Evolutionary conservation across 1,284 basidiomycete species (phyloP).

Genomic region (Phellinidium pouzarii): DNA sequence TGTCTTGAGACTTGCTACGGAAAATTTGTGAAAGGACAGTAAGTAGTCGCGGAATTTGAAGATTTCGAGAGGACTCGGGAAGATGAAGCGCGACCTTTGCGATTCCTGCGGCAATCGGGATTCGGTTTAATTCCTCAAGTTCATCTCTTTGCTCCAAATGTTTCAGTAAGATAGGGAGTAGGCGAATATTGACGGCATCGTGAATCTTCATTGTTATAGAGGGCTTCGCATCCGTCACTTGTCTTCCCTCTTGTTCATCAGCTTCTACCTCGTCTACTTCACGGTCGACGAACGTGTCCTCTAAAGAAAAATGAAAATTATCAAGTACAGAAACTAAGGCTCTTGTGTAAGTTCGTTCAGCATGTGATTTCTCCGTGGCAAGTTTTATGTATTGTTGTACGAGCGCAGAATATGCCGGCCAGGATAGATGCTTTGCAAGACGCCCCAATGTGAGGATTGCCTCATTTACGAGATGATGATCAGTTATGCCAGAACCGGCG

Average conservation of each 20-base stretch:
- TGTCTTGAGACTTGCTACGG: conserved; percentile 90
- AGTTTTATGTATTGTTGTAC: conserved; percentile 81
- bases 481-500: conserved; percentile 58
- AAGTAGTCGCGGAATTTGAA: conserved; percentile 75
- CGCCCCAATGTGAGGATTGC: conserved; percentile 75
- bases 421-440: conserved; percentile 69
- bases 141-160: conserved; percentile 84
- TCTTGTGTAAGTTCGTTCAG: conserved; percentile 83
- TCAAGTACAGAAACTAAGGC: conserved; percentile 83
- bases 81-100: conserved; percentile 81
- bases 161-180: conserved; percentile 71
- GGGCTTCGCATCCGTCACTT: conserved; percentile 27
- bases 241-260: conserved; percentile 25
- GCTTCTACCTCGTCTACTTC: conserved; percentile 30
- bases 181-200: conserved; percentile 68
- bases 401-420: conserved; percentile 81
- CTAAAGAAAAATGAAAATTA: conserved; percentile 89
- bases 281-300: conserved; percentile 34
- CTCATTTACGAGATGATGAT: conserved; percentile 91
- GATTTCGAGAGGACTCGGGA: conserved; percentile 59
- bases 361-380: conserved; percentile 63
- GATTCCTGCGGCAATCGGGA: conserved; percentile 87
- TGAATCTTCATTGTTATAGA: conserved; percentile 43
- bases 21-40: conserved; percentile 85
- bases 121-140: conserved; percentile 75